Evolutionary conservation across 2,329 filamentous ascomycete species (phyloP), one percentile per base, ranked within the genome.

Genomic region (Scedosporium boydii): DNA sequence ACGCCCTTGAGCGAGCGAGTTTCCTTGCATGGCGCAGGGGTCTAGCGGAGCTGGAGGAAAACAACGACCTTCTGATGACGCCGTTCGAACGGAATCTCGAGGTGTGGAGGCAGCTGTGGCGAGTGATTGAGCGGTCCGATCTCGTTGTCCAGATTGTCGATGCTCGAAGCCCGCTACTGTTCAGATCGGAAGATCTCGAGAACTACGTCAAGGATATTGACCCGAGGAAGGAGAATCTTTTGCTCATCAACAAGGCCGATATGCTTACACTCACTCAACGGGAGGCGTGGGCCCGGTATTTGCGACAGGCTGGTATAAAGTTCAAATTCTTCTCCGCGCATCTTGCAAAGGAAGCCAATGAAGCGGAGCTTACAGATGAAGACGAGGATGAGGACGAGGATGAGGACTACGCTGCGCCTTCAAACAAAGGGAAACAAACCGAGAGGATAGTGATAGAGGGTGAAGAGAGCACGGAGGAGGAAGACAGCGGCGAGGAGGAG

Each of bases 121-220:
- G 95, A 77, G 95, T 99, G 63, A 97, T 99, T 69, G 95, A 99
- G 80, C 83, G 95, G 65, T 97, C 92, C 16, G 95, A 99, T 74
- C 78, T 99, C 48, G 85, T 99, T 3, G 95, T 99, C 42, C 95
- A 99, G 79, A 99, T 99, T 78, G 95, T 99, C 61, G 95, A 99
- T 77, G 95, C 96, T 7, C 83, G 95, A 70, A 97, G 97, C 74
- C 95, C 95, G 2, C 80, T 99, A 18, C 83, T 98, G 68, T 99
- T 98, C 78, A 86, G 96, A 63, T 96, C 90, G 4, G 93, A 96
- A 68, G 95, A 99, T 78, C 77, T 99, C 65, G 95, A 98, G 72
- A 82, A 80, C 67, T 99, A 99, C 68, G 95, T 99, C 69, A 96
- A 96, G 76, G 91, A 96, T 68, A 89, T 98, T 27, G 89, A 96